phyloP scores from a whole-genome alignment of 257 asterid genomes.

The Coffea canephora region DNA sequence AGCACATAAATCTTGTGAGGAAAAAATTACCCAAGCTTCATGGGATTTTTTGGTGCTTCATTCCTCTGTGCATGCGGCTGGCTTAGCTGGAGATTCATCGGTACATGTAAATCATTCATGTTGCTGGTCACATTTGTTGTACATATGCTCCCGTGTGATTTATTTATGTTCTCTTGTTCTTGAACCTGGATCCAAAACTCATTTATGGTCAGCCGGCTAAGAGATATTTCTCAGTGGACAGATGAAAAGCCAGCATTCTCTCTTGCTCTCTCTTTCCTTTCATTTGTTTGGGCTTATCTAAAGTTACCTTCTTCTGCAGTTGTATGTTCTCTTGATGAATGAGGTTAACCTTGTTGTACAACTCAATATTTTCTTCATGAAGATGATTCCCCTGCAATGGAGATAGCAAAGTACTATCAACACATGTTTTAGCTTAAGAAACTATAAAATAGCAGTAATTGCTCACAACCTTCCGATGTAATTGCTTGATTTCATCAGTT shows the following conservation, averaged over 20 bases:
- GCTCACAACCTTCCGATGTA: constrained; percentile 52
- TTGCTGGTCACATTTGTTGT: constrained; percentile 15
- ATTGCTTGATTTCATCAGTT: constrained; percentile 49
- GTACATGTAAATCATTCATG: constrained; percentile 16
- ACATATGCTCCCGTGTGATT: constrained; percentile 26
- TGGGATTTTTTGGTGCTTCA: constrained; percentile 11
- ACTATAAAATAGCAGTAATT: neutral
- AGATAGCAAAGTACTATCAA: constrained; percentile 18
- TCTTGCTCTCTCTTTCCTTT: neutral
- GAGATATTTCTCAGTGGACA: neutral
- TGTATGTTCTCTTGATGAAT: constrained; percentile 44
- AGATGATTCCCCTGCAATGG: constrained; percentile 50
- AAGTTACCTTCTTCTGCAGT: constrained; percentile 53
- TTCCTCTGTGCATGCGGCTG: constrained; percentile 23
- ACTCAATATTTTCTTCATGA: constrained; percentile 55
- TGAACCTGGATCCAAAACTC: constrained; percentile 35
- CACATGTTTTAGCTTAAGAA: neutral
- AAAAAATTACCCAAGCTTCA: constrained; percentile 29
- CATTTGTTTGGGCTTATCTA: neutral
- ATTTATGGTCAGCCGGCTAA: neutral
- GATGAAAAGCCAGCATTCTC: neutral
- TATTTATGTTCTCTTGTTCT: constrained; percentile 30
- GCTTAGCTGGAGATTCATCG: constrained; percentile 34
- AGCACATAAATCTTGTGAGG: neutral
- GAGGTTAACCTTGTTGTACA: constrained; percentile 47